Evolutionary conservation across 1,284 basidiomycete species (phyloP).

Genomic region (Boletellus sp.): DNA sequence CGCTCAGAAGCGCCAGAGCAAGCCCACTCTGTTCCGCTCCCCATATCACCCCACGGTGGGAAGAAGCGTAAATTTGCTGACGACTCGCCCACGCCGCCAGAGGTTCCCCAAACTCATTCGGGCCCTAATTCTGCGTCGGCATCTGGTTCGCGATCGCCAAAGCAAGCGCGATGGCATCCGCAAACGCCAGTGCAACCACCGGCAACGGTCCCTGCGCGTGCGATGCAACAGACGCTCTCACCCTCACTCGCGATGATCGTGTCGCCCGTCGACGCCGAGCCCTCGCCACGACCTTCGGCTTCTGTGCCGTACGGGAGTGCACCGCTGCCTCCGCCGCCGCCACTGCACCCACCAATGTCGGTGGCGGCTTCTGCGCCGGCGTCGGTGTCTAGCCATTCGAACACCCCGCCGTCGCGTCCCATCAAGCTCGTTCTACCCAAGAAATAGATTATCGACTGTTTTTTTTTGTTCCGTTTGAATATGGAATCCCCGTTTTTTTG

Average conservation of each 20-base stretch:
- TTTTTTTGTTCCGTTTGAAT: not conserved
- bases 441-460: constrained; percentile 19
- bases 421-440: constrained; percentile 33
- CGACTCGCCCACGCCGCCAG: constrained; percentile 32
- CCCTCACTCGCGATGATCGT: constrained; percentile 43
- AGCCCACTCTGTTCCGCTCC: constrained; percentile 16
- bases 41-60: constrained; percentile 32
- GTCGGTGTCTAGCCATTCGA: constrained; percentile 16
- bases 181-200: constrained; percentile 32
- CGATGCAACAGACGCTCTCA: constrained; percentile 44
- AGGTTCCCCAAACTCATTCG: constrained; percentile 11
- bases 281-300: constrained; percentile 29
- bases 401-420: constrained; percentile 30
- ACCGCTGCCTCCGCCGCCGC: constrained; percentile 13
- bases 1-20: constrained; percentile 30
- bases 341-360: constrained; percentile 8
- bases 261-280: constrained; percentile 36
- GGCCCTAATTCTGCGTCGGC: constrained; percentile 13
- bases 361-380: constrained; percentile 1
- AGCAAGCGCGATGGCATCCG: constrained; percentile 32
- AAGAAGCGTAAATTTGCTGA: constrained; percentile 46
- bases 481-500: constrained; percentile 1
- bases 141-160: constrained; percentile 28
- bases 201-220: constrained; percentile 30
- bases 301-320: constrained; percentile 21